Conservation (phyloP, 495 filamentous ascomycete genomes). For the Aspergillus olivimuriae region DNA sequence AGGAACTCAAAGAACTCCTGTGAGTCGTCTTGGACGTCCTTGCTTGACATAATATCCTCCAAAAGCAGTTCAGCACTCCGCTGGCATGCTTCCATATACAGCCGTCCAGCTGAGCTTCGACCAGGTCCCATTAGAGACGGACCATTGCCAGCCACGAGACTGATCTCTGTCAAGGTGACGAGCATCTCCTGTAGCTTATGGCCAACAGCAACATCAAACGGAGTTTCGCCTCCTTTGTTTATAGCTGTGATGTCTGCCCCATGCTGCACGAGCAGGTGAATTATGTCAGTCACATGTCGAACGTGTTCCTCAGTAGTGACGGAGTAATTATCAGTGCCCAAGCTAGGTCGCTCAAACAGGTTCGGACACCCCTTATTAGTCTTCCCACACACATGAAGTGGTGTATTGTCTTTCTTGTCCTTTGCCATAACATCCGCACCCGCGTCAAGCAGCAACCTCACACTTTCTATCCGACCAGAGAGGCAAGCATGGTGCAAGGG, state of each 20-base stretch:
- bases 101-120: too few relatives aligned
- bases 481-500: constrained; percentile 1
- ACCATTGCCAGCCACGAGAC: too few relatives aligned
- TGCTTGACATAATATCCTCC: too few relatives aligned
- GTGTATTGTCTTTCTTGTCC: not conserved
- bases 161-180: not conserved
- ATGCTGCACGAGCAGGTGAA: not conserved
- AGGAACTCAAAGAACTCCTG: too few relatives aligned
- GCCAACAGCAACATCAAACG: not conserved
- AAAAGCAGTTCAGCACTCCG: too few relatives aligned
- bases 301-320: not conserved
- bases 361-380: too few relatives aligned
- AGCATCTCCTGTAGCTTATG: not conserved
- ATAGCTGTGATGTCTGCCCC: not conserved
- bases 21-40: too few relatives aligned
- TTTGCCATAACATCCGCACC: not conserved
- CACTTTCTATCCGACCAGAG: not conserved
- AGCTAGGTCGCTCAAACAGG: not conserved
- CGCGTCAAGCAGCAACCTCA: not conserved
- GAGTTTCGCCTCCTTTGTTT: not conserved
- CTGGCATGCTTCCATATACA: too few relatives aligned
- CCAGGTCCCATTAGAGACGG: too few relatives aligned
- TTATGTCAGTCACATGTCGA: not conserved
- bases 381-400: not conserved
- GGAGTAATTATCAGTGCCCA: not conserved